Conservation (phyloP, 2,329 filamentous ascomycete species). For the Fusarium lyarnte region DNA sequence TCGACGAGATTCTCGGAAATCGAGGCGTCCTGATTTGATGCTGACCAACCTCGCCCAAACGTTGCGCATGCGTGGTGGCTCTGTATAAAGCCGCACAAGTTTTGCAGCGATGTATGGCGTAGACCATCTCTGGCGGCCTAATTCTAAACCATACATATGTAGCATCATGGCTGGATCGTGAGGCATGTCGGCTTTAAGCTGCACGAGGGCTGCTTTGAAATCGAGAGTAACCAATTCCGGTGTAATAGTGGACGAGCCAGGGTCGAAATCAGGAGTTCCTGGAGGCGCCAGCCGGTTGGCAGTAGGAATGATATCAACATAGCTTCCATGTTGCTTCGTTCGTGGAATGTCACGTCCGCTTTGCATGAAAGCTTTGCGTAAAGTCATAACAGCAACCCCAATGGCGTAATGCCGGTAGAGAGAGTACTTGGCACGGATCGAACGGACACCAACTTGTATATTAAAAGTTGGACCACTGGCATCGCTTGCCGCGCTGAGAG, state of each 20-base stretch:
- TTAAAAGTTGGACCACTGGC: constrained; percentile 88
- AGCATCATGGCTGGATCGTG: constrained; percentile 91
- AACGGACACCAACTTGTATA: constrained; percentile 81
- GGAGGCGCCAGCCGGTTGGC: constrained; percentile 53
- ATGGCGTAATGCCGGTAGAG: constrained; percentile 92
- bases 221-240: constrained; percentile 83
- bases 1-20: constrained; percentile 79
- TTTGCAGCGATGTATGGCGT: constrained; percentile 82
- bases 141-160: constrained; percentile 84
- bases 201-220: constrained; percentile 81
- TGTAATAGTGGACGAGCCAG: constrained; percentile 46
- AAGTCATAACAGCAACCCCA: constrained; percentile 80
- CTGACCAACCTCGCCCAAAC: constrained; percentile 90
- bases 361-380: constrained; percentile 74
- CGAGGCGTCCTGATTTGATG: constrained; percentile 81
- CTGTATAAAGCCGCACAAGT: constrained; percentile 85
- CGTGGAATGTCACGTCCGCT: constrained; percentile 56
- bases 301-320: constrained; percentile 30
- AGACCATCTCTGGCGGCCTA: constrained; percentile 87
- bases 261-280: constrained; percentile 46
- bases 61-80: constrained; percentile 81
- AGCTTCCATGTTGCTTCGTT: constrained; percentile 46
- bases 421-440: constrained; percentile 86
- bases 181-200: constrained; percentile 89
- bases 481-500: constrained; percentile 86